Percentiles rank a stretch among this genome's conserved stretches.
Evolutionary conservation across 352 stramenopile species (phyloP).

Genomic region (Phytophthora chlamydospora): DNA sequence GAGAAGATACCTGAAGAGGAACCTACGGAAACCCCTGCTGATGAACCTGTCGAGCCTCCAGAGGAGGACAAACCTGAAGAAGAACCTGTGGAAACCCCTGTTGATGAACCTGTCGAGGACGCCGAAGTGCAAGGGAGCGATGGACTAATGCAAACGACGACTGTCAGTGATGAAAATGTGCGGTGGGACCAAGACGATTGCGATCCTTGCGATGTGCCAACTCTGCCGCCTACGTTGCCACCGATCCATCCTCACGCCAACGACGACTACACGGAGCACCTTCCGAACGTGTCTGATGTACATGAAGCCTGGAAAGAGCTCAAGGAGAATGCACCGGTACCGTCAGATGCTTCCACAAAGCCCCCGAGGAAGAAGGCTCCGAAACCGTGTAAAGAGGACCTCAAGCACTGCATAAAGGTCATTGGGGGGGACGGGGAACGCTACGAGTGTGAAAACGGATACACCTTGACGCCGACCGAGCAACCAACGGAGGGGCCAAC

Average conservation of each 20-base stretch:
- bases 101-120: neutral
- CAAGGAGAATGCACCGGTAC: slow-evolving; percentile 7
- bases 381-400: neutral
- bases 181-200: slow-evolving; percentile 19
- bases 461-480: neutral
- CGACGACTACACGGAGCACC: slow-evolving; percentile 13
- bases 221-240: slow-evolving; percentile 9
- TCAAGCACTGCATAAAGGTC: slow-evolving; percentile 14
- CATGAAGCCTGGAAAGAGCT: slow-evolving; percentile 11
- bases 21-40: neutral
- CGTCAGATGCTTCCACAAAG: neutral
- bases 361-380: slow-evolving; percentile 1
- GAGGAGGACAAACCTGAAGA: neutral
- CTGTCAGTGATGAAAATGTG: slow-evolving; percentile 3
- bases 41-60: no score
- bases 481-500: neutral
- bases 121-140: no score
- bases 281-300: slow-evolving; percentile 11
- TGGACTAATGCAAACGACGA: neutral
- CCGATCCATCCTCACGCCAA: slow-evolving; percentile 8
- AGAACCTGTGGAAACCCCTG: neutral
- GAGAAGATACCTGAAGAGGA: neutral
- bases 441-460: slow-evolving; percentile 9
- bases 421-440: slow-evolving; percentile 7
- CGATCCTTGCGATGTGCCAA: slow-evolving; percentile 21